phyloP scores from a whole-genome alignment of 345 rosid genomes.

The Arabis alpina region DNA sequence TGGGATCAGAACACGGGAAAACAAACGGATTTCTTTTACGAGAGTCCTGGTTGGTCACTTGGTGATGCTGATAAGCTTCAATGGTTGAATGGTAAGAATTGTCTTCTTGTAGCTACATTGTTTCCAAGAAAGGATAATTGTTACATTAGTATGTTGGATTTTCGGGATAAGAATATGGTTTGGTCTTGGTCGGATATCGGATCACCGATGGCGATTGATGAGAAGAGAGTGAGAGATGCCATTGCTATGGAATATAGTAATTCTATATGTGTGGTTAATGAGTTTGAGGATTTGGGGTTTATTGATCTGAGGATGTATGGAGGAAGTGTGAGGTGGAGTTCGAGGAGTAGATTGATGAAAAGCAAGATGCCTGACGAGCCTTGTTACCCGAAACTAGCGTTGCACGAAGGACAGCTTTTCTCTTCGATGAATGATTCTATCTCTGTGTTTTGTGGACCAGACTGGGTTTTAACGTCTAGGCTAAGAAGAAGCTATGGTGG shows the following conservation, averaged over 20 bases:
- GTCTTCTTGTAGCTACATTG: conserved; percentile 87
- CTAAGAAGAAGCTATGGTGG: conserved; percentile 75
- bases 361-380: conserved; percentile 91
- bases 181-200: conserved; percentile 96
- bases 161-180: conserved; percentile 79
- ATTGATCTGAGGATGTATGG: conserved; percentile 75
- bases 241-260: conserved; percentile 87
- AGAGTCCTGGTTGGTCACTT: conserved; percentile 81
- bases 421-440: conserved; percentile 94
- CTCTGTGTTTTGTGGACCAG: conserved; percentile 89
- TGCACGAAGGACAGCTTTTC: conserved; percentile 84
- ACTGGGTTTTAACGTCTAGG: conserved; percentile 85
- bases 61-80: conserved; percentile 96
- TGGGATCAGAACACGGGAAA: conserved; percentile 92
- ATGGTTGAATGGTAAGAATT: conserved; percentile 72
- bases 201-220: conserved; percentile 60
- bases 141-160: conserved; percentile 90
- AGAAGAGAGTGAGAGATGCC: conserved; percentile 91
- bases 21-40: conserved; percentile 89
- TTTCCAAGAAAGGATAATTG: conserved; percentile 97
- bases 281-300: conserved; percentile 92
- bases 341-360: conserved; percentile 81
- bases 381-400: conserved; percentile 85
- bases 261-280: conserved; percentile 90
- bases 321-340: conserved; percentile 92